These are phyloP conservation scores for Cucurbita ficifolia DNA, from an alignment of 306 rosid genomes.

Conservation along the genomic window DNA sequence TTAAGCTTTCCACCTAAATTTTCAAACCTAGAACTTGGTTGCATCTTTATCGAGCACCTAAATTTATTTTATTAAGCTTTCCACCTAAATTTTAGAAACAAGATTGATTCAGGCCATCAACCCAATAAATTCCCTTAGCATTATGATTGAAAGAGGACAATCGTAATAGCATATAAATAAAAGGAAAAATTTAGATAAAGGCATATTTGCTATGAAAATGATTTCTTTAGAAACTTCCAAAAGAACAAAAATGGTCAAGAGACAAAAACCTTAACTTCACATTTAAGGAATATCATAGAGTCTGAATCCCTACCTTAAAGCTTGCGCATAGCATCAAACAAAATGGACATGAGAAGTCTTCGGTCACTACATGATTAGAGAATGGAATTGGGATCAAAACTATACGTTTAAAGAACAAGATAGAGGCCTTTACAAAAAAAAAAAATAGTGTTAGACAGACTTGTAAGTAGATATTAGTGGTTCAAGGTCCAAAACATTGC, in stretches of 20 bases:
- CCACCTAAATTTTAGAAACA: neutral
- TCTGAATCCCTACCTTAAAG: conserved; percentile 52
- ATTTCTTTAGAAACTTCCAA: neutral
- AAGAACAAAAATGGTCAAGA: neutral
- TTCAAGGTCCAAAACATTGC: neutral
- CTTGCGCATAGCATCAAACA: conserved; percentile 83
- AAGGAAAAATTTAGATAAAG: neutral
- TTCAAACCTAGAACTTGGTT: neutral
- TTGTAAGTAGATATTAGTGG: neutral
- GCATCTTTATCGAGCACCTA: neutral
- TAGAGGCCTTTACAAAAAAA: neutral
- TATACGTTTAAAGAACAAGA: neutral
- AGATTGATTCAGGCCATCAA: neutral
- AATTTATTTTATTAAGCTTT: no score
- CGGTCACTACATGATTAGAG: conserved; percentile 56
- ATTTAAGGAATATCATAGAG: neutral
- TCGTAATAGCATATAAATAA: neutral
- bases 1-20: neutral
- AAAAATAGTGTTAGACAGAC: neutral
- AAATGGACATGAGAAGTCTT: conserved; percentile 85
- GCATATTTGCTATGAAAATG: neutral
- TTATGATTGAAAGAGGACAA: neutral
- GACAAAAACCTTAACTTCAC: neutral
- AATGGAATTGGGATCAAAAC: neutral
- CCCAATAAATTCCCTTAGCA: neutral